Evolutionary conservation across 202 grass and related monocot species (phyloP), one percentile per base, ranked within the genome.

Genomic region (Panicum hallii): DNA sequence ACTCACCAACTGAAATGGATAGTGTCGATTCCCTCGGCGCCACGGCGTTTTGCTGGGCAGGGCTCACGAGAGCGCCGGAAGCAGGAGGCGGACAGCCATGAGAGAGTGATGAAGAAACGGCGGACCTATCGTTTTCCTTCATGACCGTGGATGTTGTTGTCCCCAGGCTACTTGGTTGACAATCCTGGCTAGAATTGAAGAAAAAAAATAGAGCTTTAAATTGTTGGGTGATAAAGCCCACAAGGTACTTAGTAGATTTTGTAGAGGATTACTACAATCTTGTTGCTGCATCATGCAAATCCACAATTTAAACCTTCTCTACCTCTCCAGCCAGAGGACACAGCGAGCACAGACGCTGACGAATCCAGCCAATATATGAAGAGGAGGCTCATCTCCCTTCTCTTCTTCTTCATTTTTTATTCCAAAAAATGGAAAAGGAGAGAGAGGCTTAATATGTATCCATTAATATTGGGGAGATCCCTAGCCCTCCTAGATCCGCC

Each of bases 1-100:
- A 26, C 62, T 67, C 4, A n/a, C 78, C 78, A 42, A 75, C 78
- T 50, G 61, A 23, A 67, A 75, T 8, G 52, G 79, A 62, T 53
- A 53, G 72, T 32, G 63, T 28, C 17, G 53, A 68, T 63, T 76
- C 72, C 85, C 85, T 69, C 63, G 42, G 52, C 52, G 52, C 49
- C 62, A 77, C 79, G 85, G 72, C 72, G 52, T 75, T 46, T 30
- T 36, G 62, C 50, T 36, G 28, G 20, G 62, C 20, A 3, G 20
- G 43, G 45, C 42, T 87, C 78, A 87, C 85, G 70, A 68, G 70
- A 68, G 70, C n/a, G 20, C 43, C 11, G 54, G 34, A 48, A 26
- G 73, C 26, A 4, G 50, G 19, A 78, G 74, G 41, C 56, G 26
- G 52, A 47, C 53, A 62, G 3, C 41, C 49, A 41, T 20, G 13